Evolutionary conservation across 164 flowering plant species (phyloP), one percentile per base, ranked within the genome.

Genomic region (Platanus orientalis): DNA sequence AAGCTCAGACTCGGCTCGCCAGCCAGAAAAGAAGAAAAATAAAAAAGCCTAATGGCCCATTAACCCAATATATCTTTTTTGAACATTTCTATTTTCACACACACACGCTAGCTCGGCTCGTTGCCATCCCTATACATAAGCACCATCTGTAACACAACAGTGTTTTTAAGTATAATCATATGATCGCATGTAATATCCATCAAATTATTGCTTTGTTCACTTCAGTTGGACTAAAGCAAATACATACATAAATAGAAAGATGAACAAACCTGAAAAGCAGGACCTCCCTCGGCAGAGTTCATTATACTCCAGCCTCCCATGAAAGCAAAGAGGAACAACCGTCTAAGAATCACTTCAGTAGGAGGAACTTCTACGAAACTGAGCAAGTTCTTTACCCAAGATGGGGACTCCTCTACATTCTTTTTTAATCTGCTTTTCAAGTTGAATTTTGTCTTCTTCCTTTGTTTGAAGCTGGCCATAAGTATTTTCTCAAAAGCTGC

Each of bases 201-300:
- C n/a, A n/a, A n/a, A n/a, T n/a, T n/a, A n/a, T n/a, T n/a, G n/a
- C n/a, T n/a, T n/a, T n/a, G 42, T 36, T 36, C 42, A 36, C 1
- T 36, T 3, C 7, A 36, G 10, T 1, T 7, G 9, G 12, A 14
- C 20, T 16, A 45, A 45, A 45, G 42, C 34, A 9, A 45, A 23
- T 27, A 57, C 4, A 56, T 44, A 47, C 23, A 20, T 3, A 45
- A 32, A 54, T 29, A 57, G n/a, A 10, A 23, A 60, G 16, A 47
- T 0, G 62, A 57, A 68, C 81, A 72, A 67, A 93, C 98, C 97
- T 94, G 99, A 66, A 91, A 91, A 48, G 99, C 99, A 71, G 97
- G 99, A 47, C 99, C 99, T 68, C 88, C 84, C 66, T 94, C 95
- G 60, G 97, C 88, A 72, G 99, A 84, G 67, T 84, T 89, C 87